Evolutionary conservation across 345 rosid species (phyloP), one percentile per base, ranked within the genome.

Genomic region (Gossypium mustelinum): DNA sequence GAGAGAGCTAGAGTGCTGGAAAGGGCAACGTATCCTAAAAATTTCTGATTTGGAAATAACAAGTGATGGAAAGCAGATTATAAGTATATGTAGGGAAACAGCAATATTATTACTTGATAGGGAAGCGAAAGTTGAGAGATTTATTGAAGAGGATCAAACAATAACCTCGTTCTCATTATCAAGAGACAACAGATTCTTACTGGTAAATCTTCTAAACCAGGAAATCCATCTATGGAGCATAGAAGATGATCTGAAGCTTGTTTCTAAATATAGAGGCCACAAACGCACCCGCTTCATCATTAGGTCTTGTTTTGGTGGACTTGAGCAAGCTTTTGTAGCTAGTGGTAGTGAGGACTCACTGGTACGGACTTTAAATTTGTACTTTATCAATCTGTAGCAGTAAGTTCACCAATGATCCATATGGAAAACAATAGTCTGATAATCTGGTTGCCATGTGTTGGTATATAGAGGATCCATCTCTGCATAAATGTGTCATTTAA

Each of bases 271-370:
- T 74, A 85, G 69, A 80, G 92, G 92, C 22, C 90, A 85, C 43
- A 84, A 79, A 55, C 90, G 94, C 47, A 41, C 83, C 34, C 85
- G 94, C 17, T 90, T 90, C 79, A 77, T 90, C 9, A 88, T 90
- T 56, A 79, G 88, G 65, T 90, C 94, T 66, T 89, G 94, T 79
- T 86, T 89, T 76, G 94, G 94, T 74, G 94, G 94, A 76, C 80
- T 86, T 45, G 88, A 79, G 52, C 81, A 90, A 79, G 83, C 92
- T 25, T 90, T 88, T 78, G 71, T 90, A 70, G 94, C 94, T 43
- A 85, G 92, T 47, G 94, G 94, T 43, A 90, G 94, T 55, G 90
- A 90, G 84, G 92, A 90, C 81, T 85, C 94, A 64, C 89, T 84
- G 92, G 94, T 88, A 83, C 45, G 77, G 67, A 70, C 51, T 45